A percentile compares a stretch with the other conserved stretches of the same genome.
Conservation (phyloP, 1,284 basidiomycete genomes). For the Cystobasidium slooffiae region DNA sequence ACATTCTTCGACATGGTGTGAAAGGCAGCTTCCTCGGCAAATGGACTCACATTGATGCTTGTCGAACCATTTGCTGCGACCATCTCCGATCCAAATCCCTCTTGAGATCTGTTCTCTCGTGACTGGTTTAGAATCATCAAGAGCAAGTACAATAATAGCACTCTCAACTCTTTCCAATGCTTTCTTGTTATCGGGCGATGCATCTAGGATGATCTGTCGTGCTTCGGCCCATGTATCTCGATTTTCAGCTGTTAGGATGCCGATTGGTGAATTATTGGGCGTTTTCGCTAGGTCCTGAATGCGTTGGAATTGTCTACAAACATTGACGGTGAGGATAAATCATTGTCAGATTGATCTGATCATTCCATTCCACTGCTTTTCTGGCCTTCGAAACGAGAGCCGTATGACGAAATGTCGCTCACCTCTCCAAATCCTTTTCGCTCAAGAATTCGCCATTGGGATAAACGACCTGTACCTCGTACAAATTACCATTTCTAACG, state of each 20-base stretch:
- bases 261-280: slow-evolving; percentile 65
- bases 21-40: neutral
- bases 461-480: slow-evolving; percentile 71
- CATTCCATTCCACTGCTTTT: no score
- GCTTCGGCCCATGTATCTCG: slow-evolving; percentile 85
- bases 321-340: neutral
- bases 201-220: slow-evolving; percentile 69
- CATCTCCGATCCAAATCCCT: slow-evolving; percentile 89
- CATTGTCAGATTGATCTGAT: no score
- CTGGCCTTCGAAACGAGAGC: no score
- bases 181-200: slow-evolving; percentile 69
- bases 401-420: slow-evolving; percentile 32
- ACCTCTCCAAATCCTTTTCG: slow-evolving; percentile 76
- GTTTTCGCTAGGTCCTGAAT: slow-evolving; percentile 70
- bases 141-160: slow-evolving; percentile 81
- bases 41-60: slow-evolving; percentile 82
- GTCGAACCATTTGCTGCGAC: slow-evolving; percentile 92
- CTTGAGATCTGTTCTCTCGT: slow-evolving; percentile 82
- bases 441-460: slow-evolving; percentile 69
- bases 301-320: slow-evolving; percentile 71
- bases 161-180: slow-evolving; percentile 82
- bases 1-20: no score
- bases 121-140: slow-evolving; percentile 79
- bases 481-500: slow-evolving; percentile 89
- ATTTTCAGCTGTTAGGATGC: slow-evolving; percentile 84